phyloP scores from a whole-genome alignment of 2,329 filamentous ascomycete genomes.

The Fusarium sp. region DNA sequence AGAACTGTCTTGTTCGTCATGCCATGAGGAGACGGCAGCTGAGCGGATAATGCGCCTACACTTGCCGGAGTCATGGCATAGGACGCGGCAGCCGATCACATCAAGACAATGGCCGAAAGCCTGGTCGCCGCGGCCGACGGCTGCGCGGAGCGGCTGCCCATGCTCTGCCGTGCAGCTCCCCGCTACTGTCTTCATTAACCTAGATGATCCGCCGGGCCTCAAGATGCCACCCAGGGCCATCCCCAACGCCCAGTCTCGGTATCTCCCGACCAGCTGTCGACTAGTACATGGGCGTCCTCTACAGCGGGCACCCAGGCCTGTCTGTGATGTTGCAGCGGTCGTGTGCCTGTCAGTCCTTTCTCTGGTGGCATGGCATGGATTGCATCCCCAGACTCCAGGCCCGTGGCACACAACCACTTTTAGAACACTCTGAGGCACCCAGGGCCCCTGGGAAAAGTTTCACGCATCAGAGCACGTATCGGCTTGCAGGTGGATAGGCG shows the following conservation, averaged over 20 bases:
- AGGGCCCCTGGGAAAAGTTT: conserved; percentile 38
- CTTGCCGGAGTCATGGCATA: conserved; percentile 1
- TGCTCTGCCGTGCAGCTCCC: conserved; percentile 10
- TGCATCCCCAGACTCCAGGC: conserved; percentile 30
- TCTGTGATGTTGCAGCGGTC: conserved; percentile 27
- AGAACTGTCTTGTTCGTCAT: conserved; percentile 3
- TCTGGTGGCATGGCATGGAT: conserved; percentile 32
- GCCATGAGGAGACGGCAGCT: not conserved
- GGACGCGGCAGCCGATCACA: conserved; percentile 16
- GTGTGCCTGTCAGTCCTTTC: conserved; percentile 33
- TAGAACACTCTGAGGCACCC: conserved; percentile 33
- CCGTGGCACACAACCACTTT: conserved; percentile 39
- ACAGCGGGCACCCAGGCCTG: conserved; percentile 27
- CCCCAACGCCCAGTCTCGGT: conserved; percentile 35
- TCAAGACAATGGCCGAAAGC: conserved; percentile 7
- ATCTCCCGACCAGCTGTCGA: conserved; percentile 41
- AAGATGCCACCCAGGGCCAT: conserved; percentile 20
- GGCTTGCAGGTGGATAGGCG: conserved; percentile 38
- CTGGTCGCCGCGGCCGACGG: conserved; percentile 3
- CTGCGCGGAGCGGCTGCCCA: conserved; percentile 11
- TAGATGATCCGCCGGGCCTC: conserved; percentile 21
- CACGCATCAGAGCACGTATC: conserved; percentile 37
- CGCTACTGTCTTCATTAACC: conserved; percentile 8
- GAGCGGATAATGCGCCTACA: not conserved
- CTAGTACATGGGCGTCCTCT: conserved; percentile 28